Conservation (phyloP, 352 stramenopile species). For the Phytophthora pluvialis region DNA sequence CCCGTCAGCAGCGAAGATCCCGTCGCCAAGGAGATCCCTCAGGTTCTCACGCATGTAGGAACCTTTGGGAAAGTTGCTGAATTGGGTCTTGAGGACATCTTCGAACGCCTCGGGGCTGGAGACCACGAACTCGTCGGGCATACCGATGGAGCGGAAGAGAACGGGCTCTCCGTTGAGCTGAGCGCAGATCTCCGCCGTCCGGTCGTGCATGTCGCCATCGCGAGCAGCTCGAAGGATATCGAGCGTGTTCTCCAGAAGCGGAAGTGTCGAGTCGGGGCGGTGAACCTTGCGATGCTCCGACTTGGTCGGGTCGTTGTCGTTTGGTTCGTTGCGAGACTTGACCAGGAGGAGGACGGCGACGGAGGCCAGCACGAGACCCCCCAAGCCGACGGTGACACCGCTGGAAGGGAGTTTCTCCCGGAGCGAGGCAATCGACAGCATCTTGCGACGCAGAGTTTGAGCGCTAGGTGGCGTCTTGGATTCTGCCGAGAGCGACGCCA, state of each 20-base stretch:
- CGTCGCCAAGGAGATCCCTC: conserved; percentile 41
- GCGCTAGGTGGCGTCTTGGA: not conserved
- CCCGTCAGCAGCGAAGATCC: conserved; percentile 49
- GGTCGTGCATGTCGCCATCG: conserved; percentile 39
- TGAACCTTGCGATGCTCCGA: conserved; percentile 10
- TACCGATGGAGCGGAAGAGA: conserved; percentile 13
- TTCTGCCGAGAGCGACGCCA: not conserved
- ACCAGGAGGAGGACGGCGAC: not conserved
- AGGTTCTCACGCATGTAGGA: conserved; percentile 39
- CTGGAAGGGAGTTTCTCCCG: conserved; percentile 6
- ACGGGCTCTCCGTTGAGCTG: conserved; percentile 29
- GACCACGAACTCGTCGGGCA: conserved; percentile 1
- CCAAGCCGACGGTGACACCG: not conserved
- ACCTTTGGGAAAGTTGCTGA: conserved; percentile 64
- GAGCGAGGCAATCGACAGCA: conserved; percentile 3
- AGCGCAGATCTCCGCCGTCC: conserved; percentile 18
- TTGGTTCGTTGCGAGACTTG: not conserved
- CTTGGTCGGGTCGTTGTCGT: conserved; percentile 8
- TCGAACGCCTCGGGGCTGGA: not conserved
- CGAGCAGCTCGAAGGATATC: conserved; percentile 27
- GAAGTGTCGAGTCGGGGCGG: conserved; percentile 32
- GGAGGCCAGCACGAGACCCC: not conserved
- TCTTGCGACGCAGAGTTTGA: not conserved
- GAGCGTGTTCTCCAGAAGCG: conserved; percentile 46
- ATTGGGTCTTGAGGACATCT: conserved; percentile 1